phyloP scores from a whole-genome alignment of 257 asterid genomes.

The Linderniella brevidens region DNA sequence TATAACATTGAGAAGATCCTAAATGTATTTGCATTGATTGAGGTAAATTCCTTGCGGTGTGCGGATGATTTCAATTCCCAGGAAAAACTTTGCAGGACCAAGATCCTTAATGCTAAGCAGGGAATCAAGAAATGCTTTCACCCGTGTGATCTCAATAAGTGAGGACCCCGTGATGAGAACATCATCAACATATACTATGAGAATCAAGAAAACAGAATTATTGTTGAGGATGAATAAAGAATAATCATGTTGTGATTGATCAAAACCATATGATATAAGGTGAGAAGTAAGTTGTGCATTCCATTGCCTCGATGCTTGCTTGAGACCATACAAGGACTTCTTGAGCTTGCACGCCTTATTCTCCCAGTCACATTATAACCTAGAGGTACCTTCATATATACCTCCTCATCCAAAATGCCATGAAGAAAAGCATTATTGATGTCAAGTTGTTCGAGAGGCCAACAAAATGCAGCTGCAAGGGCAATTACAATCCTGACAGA shows the following conservation, averaged over 20 bases:
- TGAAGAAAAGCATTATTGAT: background rate
- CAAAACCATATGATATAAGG: background rate
- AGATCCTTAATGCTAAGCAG: background rate
- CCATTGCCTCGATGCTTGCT: background rate
- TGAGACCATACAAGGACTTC: background rate
- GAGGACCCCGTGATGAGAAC: background rate
- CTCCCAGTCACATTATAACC: background rate
- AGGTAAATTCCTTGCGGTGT: background rate
- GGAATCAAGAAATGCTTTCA: background rate
- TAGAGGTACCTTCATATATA: background rate
- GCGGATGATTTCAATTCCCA: background rate
- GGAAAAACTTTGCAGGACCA: background rate
- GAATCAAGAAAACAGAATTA: background rate
- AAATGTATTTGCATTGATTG: background rate
- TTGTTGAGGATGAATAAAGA: background rate
- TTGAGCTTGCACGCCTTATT: background rate
- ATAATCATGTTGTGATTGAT: background rate
- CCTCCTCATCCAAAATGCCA: background rate
- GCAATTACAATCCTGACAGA: background rate
- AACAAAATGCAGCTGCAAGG: background rate
- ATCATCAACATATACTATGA: background rate
- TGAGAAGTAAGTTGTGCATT: too few relatives aligned
- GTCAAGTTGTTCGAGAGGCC: background rate
- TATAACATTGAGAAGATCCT: background rate
- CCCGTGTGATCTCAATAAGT: background rate